Base-by-base conservation (phyloP, 805 yeast genomes). In the Kodamaea kakaduensis region DNA sequence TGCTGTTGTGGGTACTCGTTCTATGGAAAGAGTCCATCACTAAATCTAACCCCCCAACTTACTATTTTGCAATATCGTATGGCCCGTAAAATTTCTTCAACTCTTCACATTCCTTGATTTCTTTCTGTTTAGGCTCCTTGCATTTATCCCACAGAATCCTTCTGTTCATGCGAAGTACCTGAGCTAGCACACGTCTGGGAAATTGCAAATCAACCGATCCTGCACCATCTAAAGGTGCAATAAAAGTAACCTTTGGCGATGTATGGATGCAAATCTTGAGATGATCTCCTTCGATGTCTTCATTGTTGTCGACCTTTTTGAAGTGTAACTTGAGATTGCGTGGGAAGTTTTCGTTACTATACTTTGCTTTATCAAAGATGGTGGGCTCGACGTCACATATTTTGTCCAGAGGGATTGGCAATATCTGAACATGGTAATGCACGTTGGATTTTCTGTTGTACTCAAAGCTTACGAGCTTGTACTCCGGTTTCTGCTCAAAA, bases 121-220 rank as follows among this genome's bases (percentile, higher is more conserved):
- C 96, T 45, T 77, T 75, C n/a, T 61, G 61, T 28, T 61, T 61
- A 0, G 81, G 59, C 54, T 87, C 94, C 31, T 63, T 59, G 50
- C 96, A 87, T 34, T 75, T 73, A 38, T 81, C 81, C 97, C 96
- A 88, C 39, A 77, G 78, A 0, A 74, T 56, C 43, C 88, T 66
- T 34, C 77, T 78, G 2, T 82, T 80, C 10, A 74, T 62, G 28
- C 69, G 75, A 32, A 88, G 51, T 3, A 81, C 57, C 42, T 68
- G 67, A 0, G 96, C 89, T 18, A 85, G 48, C 1, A 84, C 88
- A 48, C 87, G 71, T 53, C 97, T 67, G 1, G 95, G 95, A 48
- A 89, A 84, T 46, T 85, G 95, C 9, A 86, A 58, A 54, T 89
- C 96, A 6, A 87, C 59, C 9, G 68, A 45, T 34, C 65, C 65